Evolutionary conservation across 768 basidiomycete species (phyloP), one percentile per base, ranked within the genome.

Genomic region (Brasilioporus rufonigricans): DNA sequence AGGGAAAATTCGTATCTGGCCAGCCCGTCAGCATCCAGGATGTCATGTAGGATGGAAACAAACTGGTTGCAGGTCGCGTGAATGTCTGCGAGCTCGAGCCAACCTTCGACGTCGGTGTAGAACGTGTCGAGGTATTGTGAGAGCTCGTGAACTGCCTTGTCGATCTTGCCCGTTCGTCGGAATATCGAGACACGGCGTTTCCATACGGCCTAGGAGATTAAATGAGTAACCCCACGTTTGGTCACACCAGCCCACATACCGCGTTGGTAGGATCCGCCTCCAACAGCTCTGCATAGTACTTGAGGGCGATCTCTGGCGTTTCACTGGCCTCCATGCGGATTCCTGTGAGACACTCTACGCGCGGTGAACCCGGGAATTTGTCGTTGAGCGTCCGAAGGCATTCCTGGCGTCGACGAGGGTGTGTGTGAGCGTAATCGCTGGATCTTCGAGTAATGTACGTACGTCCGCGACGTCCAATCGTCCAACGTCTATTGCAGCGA

Each of bases 81-180:
- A 5, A 91, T 81, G 63, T 90, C 87, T 0, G 90, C 85, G 23
- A 97, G 81, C 67, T 94, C 88, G 18, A 90, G 72, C 93, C 94
- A 96, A 12, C 82, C 92, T 60, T 94, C 91, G 14, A 87, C 76
- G 59, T 97, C 94, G 21, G 84, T 84, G 67, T 96, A 97, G 66
- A 93, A 89, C 0, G 87, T 91, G 63, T 97, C 93, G 19, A 93
- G 79, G 61, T 87, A 85, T 40, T 78, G 74, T 14, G 81, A 81
- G 4, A 96, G 77, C 63, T 93, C 84, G 11, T 84, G 79, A 2
- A 89, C 83, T 0, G 89, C 86, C 46, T 77, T 77, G 48, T 91
- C 84, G 0, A 80, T 70, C 64, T 80, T 80, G 44, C 89, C 85
- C 8, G 73, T 76, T 11, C 83, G 76, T 43, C 86, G 75, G 11